Base-by-base conservation (phyloP, 2,329 filamentous ascomycete genomes). In the Capronia americana region DNA sequence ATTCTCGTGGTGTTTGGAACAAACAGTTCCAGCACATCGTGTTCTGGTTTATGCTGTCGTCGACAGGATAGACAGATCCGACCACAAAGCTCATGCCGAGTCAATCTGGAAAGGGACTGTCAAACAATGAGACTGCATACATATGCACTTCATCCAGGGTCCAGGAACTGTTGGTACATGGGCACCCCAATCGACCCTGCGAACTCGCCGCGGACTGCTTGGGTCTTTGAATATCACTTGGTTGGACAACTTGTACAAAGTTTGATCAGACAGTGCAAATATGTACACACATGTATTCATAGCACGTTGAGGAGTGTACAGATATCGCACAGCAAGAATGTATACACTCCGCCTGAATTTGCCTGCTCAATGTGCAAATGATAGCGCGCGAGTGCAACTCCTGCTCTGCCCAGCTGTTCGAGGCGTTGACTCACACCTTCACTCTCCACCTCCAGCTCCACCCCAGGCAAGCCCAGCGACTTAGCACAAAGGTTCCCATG, bases 371-470 rank as follows among this genome's bases (percentile, higher is more conserved):
- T 30, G 14, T 14, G n/a, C 41, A 14, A 12, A 38, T 5, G 24
- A 10, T 7, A 30, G 28, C 10, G 14, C 2, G 20, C 7, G 41
- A 20, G 30, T 28, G 12, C 41, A 26, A 17, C 28, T 44, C 17
- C 44, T 17, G 11, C 3, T 17, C 57, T 23, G 11, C 38, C 24
- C 14, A n/a, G 41, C 17, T 32, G 3, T 41, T 44, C 7, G 17
- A 17, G 8, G 38, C 38, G 8, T 17, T 17, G 6, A 20, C 30
- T 62, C 17, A 79, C 23, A 79, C 71, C 62, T 78, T 79, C 1
- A 76, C 74, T 60, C 64, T 77, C 77, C 77, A 79, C 30, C 70
- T 71, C 77, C 77, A 79, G 2, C 72, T 73, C 78, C 77, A 79
- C 20, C 74, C 72, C 58, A 79, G 63, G 23, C 78, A 68, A 17